phyloP scores from a whole-genome alignment of 768 basidiomycete genomes.

The Grammothele lineata region DNA sequence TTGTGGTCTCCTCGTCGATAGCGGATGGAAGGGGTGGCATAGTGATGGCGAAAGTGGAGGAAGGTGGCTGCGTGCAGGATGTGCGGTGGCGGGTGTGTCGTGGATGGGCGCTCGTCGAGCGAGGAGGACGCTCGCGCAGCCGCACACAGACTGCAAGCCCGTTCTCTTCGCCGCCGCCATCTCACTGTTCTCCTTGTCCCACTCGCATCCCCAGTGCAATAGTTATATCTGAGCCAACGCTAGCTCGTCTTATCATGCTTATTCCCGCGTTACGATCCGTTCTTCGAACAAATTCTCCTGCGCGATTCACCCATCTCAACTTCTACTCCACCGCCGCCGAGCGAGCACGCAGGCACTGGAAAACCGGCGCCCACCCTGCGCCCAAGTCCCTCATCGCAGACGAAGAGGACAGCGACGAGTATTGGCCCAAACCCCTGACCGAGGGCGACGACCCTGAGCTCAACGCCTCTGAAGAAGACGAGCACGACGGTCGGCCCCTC shows the following conservation, averaged over 20 bases:
- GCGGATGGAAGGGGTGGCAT: slow-evolving; percentile 65
- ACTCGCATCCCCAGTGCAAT: no score
- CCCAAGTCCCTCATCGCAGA: slow-evolving; percentile 17
- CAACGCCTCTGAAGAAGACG: background rate
- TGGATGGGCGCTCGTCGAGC: no score
- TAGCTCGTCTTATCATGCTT: no score
- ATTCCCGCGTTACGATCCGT: no score
- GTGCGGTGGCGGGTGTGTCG: no score
- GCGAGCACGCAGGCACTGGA: slow-evolving; percentile 20
- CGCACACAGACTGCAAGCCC: no score
- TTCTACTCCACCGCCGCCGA: slow-evolving; percentile 22
- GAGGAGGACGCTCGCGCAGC: no score
- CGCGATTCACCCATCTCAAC: slow-evolving; percentile 15
- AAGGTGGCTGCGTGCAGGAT: no score
- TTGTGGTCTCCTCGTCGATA: slow-evolving; percentile 46
- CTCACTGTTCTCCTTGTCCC: no score
- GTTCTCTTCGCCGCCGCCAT: no score
- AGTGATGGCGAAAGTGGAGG: slow-evolving; percentile 6
- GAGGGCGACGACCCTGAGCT: slow-evolving; percentile 1
- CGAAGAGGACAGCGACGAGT: slow-evolving; percentile 4
- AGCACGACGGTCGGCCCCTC: slow-evolving; percentile 3
- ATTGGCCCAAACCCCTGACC: slow-evolving; percentile 7
- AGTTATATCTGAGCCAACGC: no score
- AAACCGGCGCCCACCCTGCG: slow-evolving; percentile 19
- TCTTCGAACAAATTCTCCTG: background rate